Conservation (phyloP, 208 protist species). For the Acanthamoeba comandoni region DNA sequence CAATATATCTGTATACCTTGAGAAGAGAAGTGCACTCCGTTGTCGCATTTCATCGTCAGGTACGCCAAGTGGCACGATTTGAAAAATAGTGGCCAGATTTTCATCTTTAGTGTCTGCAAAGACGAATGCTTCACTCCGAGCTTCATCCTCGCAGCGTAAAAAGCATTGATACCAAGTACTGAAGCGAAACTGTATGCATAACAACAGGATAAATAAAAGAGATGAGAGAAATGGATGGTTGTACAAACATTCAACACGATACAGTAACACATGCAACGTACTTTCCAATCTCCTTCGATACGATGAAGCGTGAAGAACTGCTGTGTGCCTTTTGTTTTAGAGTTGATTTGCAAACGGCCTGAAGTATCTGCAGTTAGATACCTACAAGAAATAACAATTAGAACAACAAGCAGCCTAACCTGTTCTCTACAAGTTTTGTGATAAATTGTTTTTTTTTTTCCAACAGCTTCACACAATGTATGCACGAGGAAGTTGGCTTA, state of each 20-base stretch:
- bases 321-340: slow-evolving; percentile 34
- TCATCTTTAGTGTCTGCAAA: slow-evolving; percentile 32
- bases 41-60: slow-evolving; percentile 11
- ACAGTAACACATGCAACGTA: background rate
- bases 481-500: no score
- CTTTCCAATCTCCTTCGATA: slow-evolving; percentile 22
- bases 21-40: slow-evolving; percentile 8
- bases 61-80: slow-evolving; percentile 28
- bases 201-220: background rate
- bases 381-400: no score
- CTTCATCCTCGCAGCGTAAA: slow-evolving; percentile 13
- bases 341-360: slow-evolving; percentile 9
- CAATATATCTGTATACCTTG: no score
- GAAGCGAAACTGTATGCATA: slow-evolving; percentile 7
- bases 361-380: slow-evolving; percentile 6
- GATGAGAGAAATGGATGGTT: background rate
- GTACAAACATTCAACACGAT: background rate
- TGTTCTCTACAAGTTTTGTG: no score
- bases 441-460: no score
- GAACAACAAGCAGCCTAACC: no score
- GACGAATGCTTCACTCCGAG: background rate
- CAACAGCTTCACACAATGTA: no score
- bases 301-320: slow-evolving; percentile 41
- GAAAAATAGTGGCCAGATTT: slow-evolving; percentile 9
- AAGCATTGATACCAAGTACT: slow-evolving; percentile 33